Base-by-base conservation (phyloP, 441 rosid genomes). In the Adansonia grandidieri region DNA sequence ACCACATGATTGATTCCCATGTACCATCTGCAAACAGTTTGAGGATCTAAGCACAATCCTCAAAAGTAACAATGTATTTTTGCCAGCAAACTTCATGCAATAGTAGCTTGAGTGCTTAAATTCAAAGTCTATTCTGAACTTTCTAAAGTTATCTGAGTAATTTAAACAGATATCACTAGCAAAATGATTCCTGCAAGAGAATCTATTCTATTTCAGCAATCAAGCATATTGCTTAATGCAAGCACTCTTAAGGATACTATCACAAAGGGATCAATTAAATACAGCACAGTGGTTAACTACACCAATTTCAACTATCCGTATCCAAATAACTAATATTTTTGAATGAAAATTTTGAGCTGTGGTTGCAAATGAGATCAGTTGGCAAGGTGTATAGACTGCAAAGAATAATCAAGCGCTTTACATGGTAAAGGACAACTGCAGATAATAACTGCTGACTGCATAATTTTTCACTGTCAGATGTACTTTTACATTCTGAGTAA, bases 1-100 rank as follows among this genome's bases (percentile, higher is more conserved):
- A 58, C 80, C 44, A 81, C 99, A 95, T 57, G 95, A 88, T 63
- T 90, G 92, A 71, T 89, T 89, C 82, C 96, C 99, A 75, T 95
- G 99, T 79, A 95, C 60, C 8, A 95, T 89, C 99, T 95, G 93
- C 91, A 86, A 32, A 57, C 81, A 77, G 65, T 28, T 75, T 78
- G 51, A 73, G 48, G 63, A 70, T 37, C n/a, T 58, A 71, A 79
- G 73, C 64, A 71, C 17, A 48, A 45, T 64, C 50, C 78, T 47
- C 70, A 45, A 62, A 20, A 78, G 76, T 28, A 68, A 54, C 17
- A 56, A 53, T 8, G 53, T 37, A 14, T 47, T 58, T 50, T 13
- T 13, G 8, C 48, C 28, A 68, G 68, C 19, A 67, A 72, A 56
- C 60, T 56, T 32, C 32, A 75, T 47, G 63, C 63, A 76, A 62